Base-by-base conservation (phyloP, 176 grass and related monocot species). In the Triticum monococcum region DNA sequence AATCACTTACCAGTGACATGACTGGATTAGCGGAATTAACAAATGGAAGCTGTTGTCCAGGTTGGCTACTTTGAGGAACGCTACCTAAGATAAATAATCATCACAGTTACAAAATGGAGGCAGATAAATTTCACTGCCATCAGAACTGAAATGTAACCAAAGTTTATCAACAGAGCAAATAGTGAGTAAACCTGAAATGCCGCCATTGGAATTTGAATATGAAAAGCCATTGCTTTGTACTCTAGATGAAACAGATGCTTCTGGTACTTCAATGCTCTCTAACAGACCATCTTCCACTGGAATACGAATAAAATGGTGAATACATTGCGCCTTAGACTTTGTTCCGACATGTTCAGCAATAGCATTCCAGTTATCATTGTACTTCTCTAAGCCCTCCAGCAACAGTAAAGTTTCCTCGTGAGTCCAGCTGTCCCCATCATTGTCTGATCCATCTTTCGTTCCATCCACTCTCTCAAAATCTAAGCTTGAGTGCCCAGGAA, bases 311-410 rank as follows among this genome's bases (percentile, higher is more conserved):
- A 93, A 99, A 89, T 96, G 92, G 25, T 94, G 80, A 91, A 96
- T 93, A 83, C 97, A 99, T 86, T 96, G 97, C 33, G 90, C 90
- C 81, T 96, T 99, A 64, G 97, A 93, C 75, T 99, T 99, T 35
- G 94, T 90, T 31, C 89, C 85, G 3, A 99, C 94, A 87, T 99
- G 92, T 33, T 92, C 90, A 25, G 94, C 92, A 80, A 99, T 91
- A 89, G 89, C 87, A 85, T 88, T 94, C 97, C 97, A 99, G 79
- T 92, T 94, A 63, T 99, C 94, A 70, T 90, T 91, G 81, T 89
- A 90, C 82, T 99, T 99, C 52, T 96, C 97, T 88, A 99, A 86
- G 20, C 86, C 92, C 85, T 99, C 97, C 85, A 99, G 84, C 75
- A 99, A 86, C 33, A 91, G 57, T 60, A 99, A 88, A 30, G 94